These are phyloP conservation scores for Leccinum variicolor DNA, from an alignment of 768 basidiomycete genomes.

Conservation along the genomic window DNA sequence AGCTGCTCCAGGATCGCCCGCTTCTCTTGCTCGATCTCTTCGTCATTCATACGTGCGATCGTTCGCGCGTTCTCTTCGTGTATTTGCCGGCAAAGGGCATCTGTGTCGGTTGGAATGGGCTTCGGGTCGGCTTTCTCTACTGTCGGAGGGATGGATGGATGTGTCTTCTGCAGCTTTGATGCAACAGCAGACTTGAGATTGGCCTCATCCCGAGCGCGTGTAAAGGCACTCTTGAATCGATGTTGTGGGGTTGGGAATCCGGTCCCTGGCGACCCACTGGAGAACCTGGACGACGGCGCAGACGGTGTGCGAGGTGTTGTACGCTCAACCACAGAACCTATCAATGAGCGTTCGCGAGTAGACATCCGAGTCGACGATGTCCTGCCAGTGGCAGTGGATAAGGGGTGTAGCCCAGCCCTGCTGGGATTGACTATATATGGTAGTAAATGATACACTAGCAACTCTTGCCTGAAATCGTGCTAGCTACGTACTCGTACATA, in stretches of 20 bases:
- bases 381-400: neutral
- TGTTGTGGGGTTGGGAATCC: slow-evolving; percentile 68
- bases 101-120: slow-evolving; percentile 22
- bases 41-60: slow-evolving; percentile 66
- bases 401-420: neutral
- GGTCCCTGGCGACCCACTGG: slow-evolving; percentile 21
- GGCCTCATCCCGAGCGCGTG: slow-evolving; percentile 42
- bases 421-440: neutral
- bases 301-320: slow-evolving; percentile 24
- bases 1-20: slow-evolving; percentile 68
- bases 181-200: slow-evolving; percentile 19
- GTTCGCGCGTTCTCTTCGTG: slow-evolving; percentile 62
- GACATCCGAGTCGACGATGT: slow-evolving; percentile 10
- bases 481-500: too few species aligned
- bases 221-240: slow-evolving; percentile 61
- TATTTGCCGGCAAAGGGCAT: slow-evolving; percentile 53
- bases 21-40: slow-evolving; percentile 64
- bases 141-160: neutral
- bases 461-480: neutral
- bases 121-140: slow-evolving; percentile 6
- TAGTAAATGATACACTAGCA: neutral
- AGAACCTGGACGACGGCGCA: slow-evolving; percentile 21
- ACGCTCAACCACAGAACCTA: slow-evolving; percentile 50
- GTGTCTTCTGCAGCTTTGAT: slow-evolving; percentile 16
- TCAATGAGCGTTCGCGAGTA: slow-evolving; percentile 25